phyloP scores from a whole-genome alignment of 1,284 basidiomycete genomes.

The Apiotrichum akiyoshidainum region DNA sequence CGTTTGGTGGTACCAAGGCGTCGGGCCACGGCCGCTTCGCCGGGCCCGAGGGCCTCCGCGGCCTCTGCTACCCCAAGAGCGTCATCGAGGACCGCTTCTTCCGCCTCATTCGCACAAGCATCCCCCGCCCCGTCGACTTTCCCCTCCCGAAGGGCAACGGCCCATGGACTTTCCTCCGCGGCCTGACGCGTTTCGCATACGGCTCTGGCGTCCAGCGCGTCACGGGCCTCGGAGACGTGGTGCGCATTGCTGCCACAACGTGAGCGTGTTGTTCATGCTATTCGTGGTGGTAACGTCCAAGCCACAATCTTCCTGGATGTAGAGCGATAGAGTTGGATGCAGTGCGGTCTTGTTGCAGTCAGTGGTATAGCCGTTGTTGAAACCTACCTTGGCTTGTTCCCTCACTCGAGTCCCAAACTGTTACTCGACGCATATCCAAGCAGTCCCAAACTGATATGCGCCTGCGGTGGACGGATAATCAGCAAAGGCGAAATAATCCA shows the following conservation, averaged over 20 bases:
- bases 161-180: conserved; percentile 71
- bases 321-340: too few species aligned
- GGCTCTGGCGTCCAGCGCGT: conserved; percentile 53
- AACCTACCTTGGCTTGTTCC: too few species aligned
- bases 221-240: not conserved
- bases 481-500: too few species aligned
- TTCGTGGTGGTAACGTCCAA: not conserved
- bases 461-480: too few species aligned
- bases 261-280: not conserved
- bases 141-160: conserved; percentile 23
- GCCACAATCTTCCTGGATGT: too few species aligned
- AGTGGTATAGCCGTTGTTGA: too few species aligned
- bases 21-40: conserved; percentile 89
- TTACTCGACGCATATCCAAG: too few species aligned
- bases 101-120: conserved; percentile 72
- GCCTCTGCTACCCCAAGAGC: conserved; percentile 80
- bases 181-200: conserved; percentile 70
- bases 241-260: not conserved
- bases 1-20: conserved; percentile 86
- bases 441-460: too few species aligned
- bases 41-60: conserved; percentile 85
- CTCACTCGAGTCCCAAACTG: too few species aligned
- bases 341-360: too few species aligned
- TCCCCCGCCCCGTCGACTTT: conserved; percentile 57
- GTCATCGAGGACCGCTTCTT: conserved; percentile 83